phyloP scores from a whole-genome alignment of 1,284 basidiomycete genomes.

The Pyrrhoderma lamaoense region DNA sequence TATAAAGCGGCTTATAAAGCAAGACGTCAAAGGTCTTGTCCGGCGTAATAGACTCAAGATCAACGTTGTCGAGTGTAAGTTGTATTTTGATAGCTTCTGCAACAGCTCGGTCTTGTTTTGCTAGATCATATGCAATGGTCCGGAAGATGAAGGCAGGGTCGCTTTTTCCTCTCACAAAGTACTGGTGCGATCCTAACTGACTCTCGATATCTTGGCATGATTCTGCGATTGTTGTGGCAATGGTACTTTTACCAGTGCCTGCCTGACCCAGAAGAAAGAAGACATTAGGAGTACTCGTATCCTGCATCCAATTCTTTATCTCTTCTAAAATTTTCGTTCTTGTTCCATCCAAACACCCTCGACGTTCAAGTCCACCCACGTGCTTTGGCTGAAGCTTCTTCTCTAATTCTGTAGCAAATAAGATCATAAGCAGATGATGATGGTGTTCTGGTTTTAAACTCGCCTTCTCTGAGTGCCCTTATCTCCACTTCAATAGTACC shows the following conservation, averaged over 20 bases:
- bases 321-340: background rate
- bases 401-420: no score
- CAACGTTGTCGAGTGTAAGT: background rate
- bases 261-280: slow-evolving; percentile 7
- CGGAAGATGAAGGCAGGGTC: background rate
- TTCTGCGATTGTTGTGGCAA: background rate
- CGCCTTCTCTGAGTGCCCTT: no score
- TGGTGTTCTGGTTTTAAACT: no score
- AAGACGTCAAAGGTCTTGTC: background rate
- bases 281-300: background rate
- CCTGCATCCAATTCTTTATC: background rate
- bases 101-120: no score
- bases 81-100: background rate
- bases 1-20: background rate
- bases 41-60: background rate
- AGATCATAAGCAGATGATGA: no score
- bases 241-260: slow-evolving; percentile 8
- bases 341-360: background rate
- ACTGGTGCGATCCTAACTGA: background rate
- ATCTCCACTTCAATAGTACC: no score
- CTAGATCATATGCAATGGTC: no score
- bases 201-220: no score
- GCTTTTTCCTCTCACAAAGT: background rate
- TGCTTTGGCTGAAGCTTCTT: no score
- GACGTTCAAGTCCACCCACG: no score